phyloP scores from a whole-genome alignment of 345 rosid species.

The Citrus maxima region DNA sequence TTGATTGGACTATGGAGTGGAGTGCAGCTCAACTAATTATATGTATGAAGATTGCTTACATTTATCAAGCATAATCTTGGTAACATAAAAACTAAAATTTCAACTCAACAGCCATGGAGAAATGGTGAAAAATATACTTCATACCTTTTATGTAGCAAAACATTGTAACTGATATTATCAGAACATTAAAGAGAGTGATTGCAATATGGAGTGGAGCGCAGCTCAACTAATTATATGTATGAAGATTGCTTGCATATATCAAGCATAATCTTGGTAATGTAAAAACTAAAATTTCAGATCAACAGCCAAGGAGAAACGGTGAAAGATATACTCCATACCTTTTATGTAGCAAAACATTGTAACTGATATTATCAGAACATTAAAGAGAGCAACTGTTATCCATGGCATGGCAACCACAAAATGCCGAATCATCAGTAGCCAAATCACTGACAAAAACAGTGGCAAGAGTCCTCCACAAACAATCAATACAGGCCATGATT shows the following conservation, averaged over 20 bases:
- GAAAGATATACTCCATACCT: constrained; percentile 41
- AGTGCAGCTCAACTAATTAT: background rate
- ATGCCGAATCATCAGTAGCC: constrained; percentile 90
- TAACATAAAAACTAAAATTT: background rate
- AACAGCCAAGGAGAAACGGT: background rate
- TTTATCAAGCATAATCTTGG: background rate
- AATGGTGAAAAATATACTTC: constrained; percentile 1
- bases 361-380: constrained; percentile 73
- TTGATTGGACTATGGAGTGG: background rate
- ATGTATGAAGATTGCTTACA: background rate
- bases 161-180: constrained; percentile 76
- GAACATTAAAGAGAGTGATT: constrained; percentile 24
- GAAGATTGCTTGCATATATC: background rate
- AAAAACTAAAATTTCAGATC: background rate
- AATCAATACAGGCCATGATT: constrained; percentile 92
- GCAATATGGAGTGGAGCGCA: background rate
- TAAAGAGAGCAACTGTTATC: constrained; percentile 85
- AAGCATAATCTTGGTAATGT: background rate
- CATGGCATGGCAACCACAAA: constrained; percentile 98
- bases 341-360: constrained; percentile 84
- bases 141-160: constrained; percentile 85
- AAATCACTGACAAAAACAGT: constrained; percentile 75
- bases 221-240: background rate
- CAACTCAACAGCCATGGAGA: background rate
- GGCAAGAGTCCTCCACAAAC: constrained; percentile 96